A percentile compares a stretch with the other conserved stretches of the same genome.
These are phyloP conservation scores for Apiotrichum gracile DNA, from an alignment of 1,284 basidiomycete genomes.

Conservation along the genomic window DNA sequence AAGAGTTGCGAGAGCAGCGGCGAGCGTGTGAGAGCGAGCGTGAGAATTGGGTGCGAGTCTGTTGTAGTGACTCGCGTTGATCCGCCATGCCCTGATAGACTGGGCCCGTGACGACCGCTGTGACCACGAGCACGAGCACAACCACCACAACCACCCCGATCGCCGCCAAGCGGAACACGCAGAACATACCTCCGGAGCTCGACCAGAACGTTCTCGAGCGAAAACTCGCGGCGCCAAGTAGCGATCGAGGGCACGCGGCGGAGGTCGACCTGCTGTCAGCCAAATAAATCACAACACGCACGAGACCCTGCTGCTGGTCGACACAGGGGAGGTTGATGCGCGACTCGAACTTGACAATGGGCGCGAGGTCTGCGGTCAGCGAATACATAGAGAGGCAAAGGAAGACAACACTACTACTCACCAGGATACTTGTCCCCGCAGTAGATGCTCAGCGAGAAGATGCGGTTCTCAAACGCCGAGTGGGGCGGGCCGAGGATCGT, in stretches of 20 bases:
- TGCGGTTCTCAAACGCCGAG: slow-evolving; percentile 96
- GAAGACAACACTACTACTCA: slow-evolving; percentile 41
- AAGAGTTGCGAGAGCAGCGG: not conserved
- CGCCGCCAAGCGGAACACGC: too few relatives aligned
- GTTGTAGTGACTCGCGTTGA: too few relatives aligned
- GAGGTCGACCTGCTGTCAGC: slow-evolving; percentile 57
- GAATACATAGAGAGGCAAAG: slow-evolving; percentile 48
- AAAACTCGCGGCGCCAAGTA: slow-evolving; percentile 67
- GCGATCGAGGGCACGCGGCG: slow-evolving; percentile 63
- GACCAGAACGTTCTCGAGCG: slow-evolving; percentile 81
- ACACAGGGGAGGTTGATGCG: slow-evolving; percentile 96
- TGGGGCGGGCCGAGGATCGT: slow-evolving; percentile 98
- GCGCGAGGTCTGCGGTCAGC: slow-evolving; percentile 34
- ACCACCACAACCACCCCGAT: too few relatives aligned
- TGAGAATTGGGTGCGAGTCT: too few relatives aligned
- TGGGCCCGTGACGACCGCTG: too few relatives aligned
- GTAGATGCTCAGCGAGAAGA: slow-evolving; percentile 89
- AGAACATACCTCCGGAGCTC: slow-evolving; percentile 73
- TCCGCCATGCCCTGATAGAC: too few relatives aligned
- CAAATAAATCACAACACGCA: slow-evolving; percentile 19
- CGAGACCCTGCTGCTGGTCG: slow-evolving; percentile 58
- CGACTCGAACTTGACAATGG: slow-evolving; percentile 63
- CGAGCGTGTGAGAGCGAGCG: not conserved
- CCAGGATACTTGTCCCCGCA: slow-evolving; percentile 84
- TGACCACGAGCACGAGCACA: too few relatives aligned